Percentiles rank a stretch among this genome's conserved stretches.
These are phyloP conservation scores for Boletus bicolor DNA, from an alignment of 768 basidiomycete genomes.

Conservation along the genomic window DNA sequence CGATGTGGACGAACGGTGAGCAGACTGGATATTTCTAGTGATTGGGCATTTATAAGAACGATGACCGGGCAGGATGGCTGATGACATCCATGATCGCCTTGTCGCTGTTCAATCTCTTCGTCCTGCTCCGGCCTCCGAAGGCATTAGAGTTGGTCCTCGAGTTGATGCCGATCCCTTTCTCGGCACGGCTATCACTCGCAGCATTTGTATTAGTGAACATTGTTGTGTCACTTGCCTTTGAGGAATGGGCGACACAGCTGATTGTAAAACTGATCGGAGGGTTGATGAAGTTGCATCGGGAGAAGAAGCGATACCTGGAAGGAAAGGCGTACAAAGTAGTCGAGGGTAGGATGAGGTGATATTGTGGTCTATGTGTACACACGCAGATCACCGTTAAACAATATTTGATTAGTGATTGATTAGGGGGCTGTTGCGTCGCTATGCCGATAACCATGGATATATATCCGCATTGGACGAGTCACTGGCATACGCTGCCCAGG, in stretches of 20 bases:
- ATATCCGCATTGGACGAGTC: not conserved
- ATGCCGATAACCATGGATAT: constrained; percentile 14
- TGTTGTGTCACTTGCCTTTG: constrained; percentile 66
- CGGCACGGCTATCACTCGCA: constrained; percentile 70
- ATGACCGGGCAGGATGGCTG: constrained; percentile 57
- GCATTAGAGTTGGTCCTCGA: constrained; percentile 61
- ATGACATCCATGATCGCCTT: constrained; percentile 73
- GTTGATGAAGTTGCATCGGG: constrained; percentile 39
- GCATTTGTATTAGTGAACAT: constrained; percentile 68
- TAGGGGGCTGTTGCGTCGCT: constrained; percentile 12
- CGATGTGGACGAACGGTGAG: constrained; percentile 93
- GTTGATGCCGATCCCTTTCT: constrained; percentile 68
- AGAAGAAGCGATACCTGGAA: constrained; percentile 48
- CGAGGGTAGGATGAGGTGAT: constrained; percentile 61
- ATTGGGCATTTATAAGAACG: not conserved
- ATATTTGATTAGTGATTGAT: not conserved
- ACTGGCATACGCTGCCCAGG: constrained; percentile 25
- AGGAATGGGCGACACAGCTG: constrained; percentile 65
- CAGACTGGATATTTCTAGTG: constrained; percentile 1
- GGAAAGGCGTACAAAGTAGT: constrained; percentile 86
- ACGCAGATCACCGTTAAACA: too few relatives aligned
- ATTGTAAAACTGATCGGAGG: constrained; percentile 55
- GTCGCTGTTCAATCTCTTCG: constrained; percentile 68
- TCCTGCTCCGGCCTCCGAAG: constrained; percentile 70
- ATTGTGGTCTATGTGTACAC: not conserved